Percentiles rank a stretch among this genome's conserved stretches.
These are phyloP conservation scores for Diaporthe ampelina DNA, from an alignment of 2,329 filamentous ascomycete species.

Conservation along the genomic window DNA sequence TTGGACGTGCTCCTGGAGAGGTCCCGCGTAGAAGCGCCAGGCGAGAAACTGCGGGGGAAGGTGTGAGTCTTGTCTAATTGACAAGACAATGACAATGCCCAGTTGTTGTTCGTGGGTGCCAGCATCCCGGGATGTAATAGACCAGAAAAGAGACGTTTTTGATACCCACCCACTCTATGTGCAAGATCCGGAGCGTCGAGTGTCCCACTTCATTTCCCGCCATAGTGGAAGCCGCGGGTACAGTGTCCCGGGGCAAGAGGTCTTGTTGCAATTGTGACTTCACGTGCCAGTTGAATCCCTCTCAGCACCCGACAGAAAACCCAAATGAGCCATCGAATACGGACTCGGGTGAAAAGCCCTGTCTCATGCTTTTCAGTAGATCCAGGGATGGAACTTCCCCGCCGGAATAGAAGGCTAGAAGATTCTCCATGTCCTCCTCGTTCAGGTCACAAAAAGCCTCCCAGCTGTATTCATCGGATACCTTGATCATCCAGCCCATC, in stretches of 20 bases:
- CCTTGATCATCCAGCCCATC: conserved; percentile 95
- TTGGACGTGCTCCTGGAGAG: conserved; percentile 36
- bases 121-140: not conserved
- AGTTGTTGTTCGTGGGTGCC: too few relatives aligned
- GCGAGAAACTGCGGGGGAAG: not conserved
- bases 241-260: not conserved
- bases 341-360: conserved; percentile 59
- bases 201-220: not conserved
- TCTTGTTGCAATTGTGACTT: not conserved
- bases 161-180: not conserved
- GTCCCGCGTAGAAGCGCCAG: conserved; percentile 7
- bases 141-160: not conserved
- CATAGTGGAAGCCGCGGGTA: not conserved
- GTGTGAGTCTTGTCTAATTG: not conserved
- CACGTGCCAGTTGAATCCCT: conserved; percentile 23
- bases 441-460: conserved; percentile 87
- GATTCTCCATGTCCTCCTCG: conserved; percentile 85
- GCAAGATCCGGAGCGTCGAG: conserved; percentile 11
- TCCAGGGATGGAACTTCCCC: conserved; percentile 69
- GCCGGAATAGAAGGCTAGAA: conserved; percentile 80
- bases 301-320: conserved; percentile 63
- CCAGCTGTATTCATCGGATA: conserved; percentile 89
- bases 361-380: conserved; percentile 68
- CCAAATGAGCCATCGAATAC: conserved; percentile 72
- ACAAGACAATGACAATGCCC: conserved; percentile 10